phyloP scores from a whole-genome alignment of 2,329 filamentous ascomycete species.

The Monascus ruber region DNA sequence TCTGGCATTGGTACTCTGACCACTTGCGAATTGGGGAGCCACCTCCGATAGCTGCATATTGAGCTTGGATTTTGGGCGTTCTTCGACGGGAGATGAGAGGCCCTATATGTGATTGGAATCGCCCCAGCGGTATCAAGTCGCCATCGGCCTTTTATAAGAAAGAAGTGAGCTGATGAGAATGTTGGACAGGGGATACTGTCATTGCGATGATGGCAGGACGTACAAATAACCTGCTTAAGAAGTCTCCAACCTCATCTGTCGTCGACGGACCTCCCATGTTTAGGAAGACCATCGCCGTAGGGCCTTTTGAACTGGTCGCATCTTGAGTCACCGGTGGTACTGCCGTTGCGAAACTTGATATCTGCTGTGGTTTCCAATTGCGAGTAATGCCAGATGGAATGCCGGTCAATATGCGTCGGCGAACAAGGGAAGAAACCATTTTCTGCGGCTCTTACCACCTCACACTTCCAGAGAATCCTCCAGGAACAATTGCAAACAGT shows the following conservation, averaged over 20 bases:
- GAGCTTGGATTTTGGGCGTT: constrained; percentile 92
- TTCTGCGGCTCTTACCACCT: background rate
- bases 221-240: constrained; percentile 86
- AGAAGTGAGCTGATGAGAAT: constrained; percentile 3
- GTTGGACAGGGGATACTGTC: background rate
- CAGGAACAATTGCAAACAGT: no score
- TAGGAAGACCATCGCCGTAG: constrained; percentile 96
- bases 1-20: constrained; percentile 85
- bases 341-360: constrained; percentile 43
- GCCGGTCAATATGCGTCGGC: constrained; percentile 17
- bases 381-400: constrained; percentile 8
- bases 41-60: constrained; percentile 89
- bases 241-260: constrained; percentile 75
- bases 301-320: constrained; percentile 58
- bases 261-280: constrained; percentile 97
- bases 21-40: constrained; percentile 97
- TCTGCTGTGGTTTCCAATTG: constrained; percentile 12
- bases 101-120: constrained; percentile 80
- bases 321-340: constrained; percentile 72
- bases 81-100: constrained; percentile 74
- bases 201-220: constrained; percentile 19
- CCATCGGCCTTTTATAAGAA: constrained; percentile 57
- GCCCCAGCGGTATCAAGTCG: constrained; percentile 90
- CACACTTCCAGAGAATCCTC: background rate
- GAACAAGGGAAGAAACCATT: constrained; percentile 22